Base-by-base conservation (phyloP, 768 basidiomycete genomes). In the Pisolithus tinctorius region DNA sequence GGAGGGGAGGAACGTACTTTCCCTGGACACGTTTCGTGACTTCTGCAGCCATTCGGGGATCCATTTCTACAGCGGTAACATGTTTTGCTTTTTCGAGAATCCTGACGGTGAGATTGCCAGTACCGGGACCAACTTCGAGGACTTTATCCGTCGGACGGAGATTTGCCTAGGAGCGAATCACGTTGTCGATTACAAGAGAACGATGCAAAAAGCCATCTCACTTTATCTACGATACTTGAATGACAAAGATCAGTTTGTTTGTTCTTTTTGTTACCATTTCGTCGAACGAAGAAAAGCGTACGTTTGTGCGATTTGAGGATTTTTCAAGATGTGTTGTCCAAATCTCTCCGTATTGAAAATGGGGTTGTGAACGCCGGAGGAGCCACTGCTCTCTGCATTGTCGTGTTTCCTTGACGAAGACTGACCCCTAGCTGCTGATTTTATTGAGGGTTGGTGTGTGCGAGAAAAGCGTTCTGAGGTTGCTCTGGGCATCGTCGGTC, bases 11-110 rank as follows among this genome's bases (percentile, higher is more conserved):
- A 23, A 84, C 94, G 72, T 69, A 97, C 95, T 86, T 96, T 74
- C 95, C 96, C 78, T 97, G 88, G 8, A 98, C 93, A 45, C 96
- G 84, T 68, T 99, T 99, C 40, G 89, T 87, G 47, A 98, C 80
- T 68, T 98, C 96, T 16, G 94, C 93, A 13, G 96, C 95, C 95
- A 98, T 97, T 14, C 96, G 83, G 57, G 96, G 96, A 65, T 98
- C 96, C 87, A 93, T 91, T 71, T 99, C 96, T 23, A 98, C 83
- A 1, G 94, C 95, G 0, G 89, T 91, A 26, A 91, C 87, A 71
- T 88, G 86, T 66, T 93, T 93, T 49, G 89, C 88, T 67, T 93
- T 87, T 62, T 95, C 91, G 25, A 99, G 72, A 52, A 98, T 99
- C 61, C 88, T 78, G 17, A 96, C 86, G 0, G 96, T 97, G 62